phyloP scores from a whole-genome alignment of 768 basidiomycete genomes.

The Termitomyces heimii region DNA sequence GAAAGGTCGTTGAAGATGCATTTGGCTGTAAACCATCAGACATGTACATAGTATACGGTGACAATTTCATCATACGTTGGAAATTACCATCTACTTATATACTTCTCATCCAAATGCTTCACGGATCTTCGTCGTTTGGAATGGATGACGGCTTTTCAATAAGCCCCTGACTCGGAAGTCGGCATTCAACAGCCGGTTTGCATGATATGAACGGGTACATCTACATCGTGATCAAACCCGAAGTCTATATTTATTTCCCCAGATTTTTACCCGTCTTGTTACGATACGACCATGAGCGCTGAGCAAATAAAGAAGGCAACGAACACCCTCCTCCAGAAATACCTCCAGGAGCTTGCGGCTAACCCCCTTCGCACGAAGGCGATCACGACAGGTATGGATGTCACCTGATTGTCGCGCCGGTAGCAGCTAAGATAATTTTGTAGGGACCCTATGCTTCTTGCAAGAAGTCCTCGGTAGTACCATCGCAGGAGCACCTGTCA shows the following conservation, averaged over 20 bases:
- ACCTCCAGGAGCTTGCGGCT: constrained; percentile 59
- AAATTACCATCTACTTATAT: no score
- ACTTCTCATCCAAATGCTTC: no score
- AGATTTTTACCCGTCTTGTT: neutral
- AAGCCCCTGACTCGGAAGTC: constrained; percentile 5
- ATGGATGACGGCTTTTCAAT: neutral
- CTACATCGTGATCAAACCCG: constrained; percentile 2
- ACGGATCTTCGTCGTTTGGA: neutral
- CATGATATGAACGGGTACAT: constrained; percentile 1
- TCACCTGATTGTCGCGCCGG: neutral
- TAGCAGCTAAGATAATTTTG: neutral
- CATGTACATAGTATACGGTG: neutral
- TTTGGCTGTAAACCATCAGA: no score
- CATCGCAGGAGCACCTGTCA: constrained; percentile 54
- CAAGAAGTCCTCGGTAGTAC: constrained; percentile 81
- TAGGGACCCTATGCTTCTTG: constrained; percentile 54
- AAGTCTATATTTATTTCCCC: neutral
- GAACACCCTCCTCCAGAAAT: constrained; percentile 56
- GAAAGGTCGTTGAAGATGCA: no score
- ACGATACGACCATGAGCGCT: constrained; percentile 32
- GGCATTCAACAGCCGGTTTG: constrained; percentile 5
- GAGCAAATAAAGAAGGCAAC: constrained; percentile 18
- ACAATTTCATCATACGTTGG: neutral
- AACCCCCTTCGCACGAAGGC: constrained; percentile 81
- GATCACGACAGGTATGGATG: constrained; percentile 55